phyloP scores from a whole-genome alignment of 441 rosid species.

The Daphne laureola region DNA sequence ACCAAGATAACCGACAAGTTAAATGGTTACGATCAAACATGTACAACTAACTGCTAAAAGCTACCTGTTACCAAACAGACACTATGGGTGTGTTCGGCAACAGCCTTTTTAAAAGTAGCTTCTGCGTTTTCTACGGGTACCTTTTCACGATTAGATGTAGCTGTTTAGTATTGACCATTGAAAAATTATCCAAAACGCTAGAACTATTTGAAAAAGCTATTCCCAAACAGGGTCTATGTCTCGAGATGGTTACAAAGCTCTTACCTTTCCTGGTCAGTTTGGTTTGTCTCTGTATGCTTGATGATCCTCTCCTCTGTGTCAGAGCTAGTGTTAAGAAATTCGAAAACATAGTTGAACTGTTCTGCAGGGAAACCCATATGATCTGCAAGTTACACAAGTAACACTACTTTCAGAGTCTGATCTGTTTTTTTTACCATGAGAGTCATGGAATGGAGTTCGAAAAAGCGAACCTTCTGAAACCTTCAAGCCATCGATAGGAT shows the following conservation, averaged over 20 bases:
- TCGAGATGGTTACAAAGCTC: neutral
- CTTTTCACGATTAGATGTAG: too few species aligned
- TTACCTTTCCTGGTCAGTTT: conserved; percentile 39
- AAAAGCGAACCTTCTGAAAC: conserved; percentile 31
- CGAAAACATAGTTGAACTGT: conserved; percentile 27
- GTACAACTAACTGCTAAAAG: neutral
- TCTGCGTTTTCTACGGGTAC: too few species aligned
- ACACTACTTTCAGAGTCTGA: too few species aligned
- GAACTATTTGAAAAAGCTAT: neutral
- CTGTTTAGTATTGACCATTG: too few species aligned
- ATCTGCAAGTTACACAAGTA: conserved; percentile 18
- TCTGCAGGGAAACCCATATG: conserved; percentile 28
- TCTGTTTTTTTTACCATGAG: neutral
- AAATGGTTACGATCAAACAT: neutral
- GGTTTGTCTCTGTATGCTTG: conserved; percentile 22
- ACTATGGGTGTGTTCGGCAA: too few species aligned
- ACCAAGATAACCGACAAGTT: too few species aligned
- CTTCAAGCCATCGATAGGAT: conserved; percentile 29
- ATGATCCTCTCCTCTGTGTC: conserved; percentile 18
- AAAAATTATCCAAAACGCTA: too few species aligned
- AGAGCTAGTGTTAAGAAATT: conserved; percentile 27
- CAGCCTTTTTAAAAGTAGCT: too few species aligned
- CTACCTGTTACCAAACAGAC: too few species aligned
- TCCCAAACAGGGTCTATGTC: neutral
- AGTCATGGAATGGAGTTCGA: neutral